Conservation (phyloP, 257 asterid species). For the Lantana camara region DNA sequence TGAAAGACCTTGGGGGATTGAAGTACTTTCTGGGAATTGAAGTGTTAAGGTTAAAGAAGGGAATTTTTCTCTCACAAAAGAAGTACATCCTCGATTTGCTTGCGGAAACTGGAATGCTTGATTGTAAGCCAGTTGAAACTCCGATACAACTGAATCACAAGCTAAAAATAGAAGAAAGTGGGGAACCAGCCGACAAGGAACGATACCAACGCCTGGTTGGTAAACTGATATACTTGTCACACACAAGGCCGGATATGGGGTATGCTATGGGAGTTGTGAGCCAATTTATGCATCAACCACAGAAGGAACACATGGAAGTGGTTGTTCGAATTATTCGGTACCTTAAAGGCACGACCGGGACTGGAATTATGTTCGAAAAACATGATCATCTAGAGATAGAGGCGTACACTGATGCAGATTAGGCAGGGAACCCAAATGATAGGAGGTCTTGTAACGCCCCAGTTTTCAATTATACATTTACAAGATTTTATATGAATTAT, state of each 20-base stretch:
- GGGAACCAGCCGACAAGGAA: neutral
- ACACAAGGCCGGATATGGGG: neutral
- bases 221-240: neutral
- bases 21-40: too few relatives aligned
- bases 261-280: neutral
- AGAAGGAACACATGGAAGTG: neutral
- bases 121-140: neutral
- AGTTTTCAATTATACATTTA: too few relatives aligned
- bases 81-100: neutral
- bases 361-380: neutral
- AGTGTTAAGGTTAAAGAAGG: too few relatives aligned
- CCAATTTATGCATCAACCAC: neutral
- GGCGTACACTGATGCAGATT: neutral
- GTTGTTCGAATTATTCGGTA: neutral
- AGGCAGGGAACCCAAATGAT: neutral
- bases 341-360: neutral
- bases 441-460: neutral
- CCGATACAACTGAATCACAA: neutral
- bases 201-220: neutral
- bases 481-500: too few relatives aligned
- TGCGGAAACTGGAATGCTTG: neutral
- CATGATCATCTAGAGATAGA: neutral
- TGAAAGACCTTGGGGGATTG: too few relatives aligned
- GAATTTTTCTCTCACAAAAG: too few relatives aligned
- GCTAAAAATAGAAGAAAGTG: neutral